phyloP scores from a whole-genome alignment of 441 rosid genomes.

The Kokia cookei region DNA sequence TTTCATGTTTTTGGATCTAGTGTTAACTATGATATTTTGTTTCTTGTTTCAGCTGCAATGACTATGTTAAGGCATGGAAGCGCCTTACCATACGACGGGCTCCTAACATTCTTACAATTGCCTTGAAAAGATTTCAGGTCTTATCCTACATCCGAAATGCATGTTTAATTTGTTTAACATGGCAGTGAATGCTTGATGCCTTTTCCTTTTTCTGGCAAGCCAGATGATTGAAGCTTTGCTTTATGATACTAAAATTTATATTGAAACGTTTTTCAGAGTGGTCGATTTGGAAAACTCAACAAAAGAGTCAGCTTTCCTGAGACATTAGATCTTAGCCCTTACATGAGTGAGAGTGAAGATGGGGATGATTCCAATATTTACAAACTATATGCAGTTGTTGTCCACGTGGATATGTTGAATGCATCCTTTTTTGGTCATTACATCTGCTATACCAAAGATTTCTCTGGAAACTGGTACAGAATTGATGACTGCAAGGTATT shows the following conservation, averaged over 20 bases:
- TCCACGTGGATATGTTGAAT: constrained; percentile 94
- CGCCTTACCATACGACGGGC: constrained; percentile 66
- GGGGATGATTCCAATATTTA: constrained; percentile 68
- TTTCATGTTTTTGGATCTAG: background rate
- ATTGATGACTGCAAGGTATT: constrained; percentile 91
- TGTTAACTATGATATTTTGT: constrained; percentile 1
- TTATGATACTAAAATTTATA: background rate
- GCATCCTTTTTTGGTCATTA: constrained; percentile 98
- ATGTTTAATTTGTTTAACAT: background rate
- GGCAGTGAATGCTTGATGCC: background rate
- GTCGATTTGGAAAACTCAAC: constrained; percentile 96
- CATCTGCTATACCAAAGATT: constrained; percentile 86
- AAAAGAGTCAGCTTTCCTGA: constrained; percentile 83
- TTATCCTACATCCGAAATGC: constrained; percentile 1
- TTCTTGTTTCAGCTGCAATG: constrained; percentile 49
- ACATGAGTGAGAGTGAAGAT: constrained; percentile 80
- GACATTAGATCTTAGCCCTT: constrained; percentile 74
- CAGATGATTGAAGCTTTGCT: background rate
- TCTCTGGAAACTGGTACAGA: constrained; percentile 75
- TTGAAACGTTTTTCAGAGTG: constrained; percentile 60
- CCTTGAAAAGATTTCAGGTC: constrained; percentile 96
- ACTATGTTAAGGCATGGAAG: constrained; percentile 95
- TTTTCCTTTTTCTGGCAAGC: background rate
- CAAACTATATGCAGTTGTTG: constrained; percentile 90
- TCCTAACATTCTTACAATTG: constrained; percentile 91